A percentile compares a stretch with the other conserved stretches of the same genome.
Conservation (phyloP, 345 rosid genomes). For the Camelina hispida region DNA sequence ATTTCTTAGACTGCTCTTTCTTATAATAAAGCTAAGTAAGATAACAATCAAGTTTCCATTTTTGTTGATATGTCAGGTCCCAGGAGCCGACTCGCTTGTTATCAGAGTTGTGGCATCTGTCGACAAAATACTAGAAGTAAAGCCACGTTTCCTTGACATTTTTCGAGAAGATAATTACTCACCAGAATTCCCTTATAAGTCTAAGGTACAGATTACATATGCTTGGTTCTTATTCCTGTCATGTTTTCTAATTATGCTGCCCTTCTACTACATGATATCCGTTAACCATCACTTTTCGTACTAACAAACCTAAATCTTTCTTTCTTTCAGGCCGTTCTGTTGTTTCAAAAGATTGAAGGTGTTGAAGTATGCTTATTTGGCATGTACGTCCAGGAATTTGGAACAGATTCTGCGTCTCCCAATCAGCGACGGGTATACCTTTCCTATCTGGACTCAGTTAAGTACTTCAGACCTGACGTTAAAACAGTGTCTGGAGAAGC, state of each 20-base stretch:
- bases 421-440: conserved; percentile 98
- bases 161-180: conserved; percentile 95
- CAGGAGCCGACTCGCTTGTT: conserved; percentile 94
- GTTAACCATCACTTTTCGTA: conserved; percentile 8
- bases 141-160: conserved; percentile 93
- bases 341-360: conserved; percentile 99
- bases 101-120: conserved; percentile 97
- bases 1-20: conserved; percentile 13
- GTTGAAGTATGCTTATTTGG: conserved; percentile 99
- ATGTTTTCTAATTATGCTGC: conserved; percentile 19
- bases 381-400: conserved; percentile 99
- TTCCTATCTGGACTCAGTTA: conserved; percentile 95
- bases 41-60: conserved; percentile 18
- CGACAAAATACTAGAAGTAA: conserved; percentile 96
- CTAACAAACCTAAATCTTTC: conserved; percentile 16
- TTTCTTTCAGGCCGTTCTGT: conserved; percentile 75
- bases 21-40: neutral
- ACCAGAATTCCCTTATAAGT: conserved; percentile 90
- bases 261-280: conserved; percentile 20
- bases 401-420: conserved; percentile 86
- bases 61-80: conserved; percentile 61
- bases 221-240: conserved; percentile 27
- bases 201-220: conserved; percentile 66
- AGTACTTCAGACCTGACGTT: conserved; percentile 96
- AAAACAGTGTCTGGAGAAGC: conserved; percentile 96